Conservation (phyloP, 2,329 filamentous ascomycete genomes). For the Verticillium klebahnii region DNA sequence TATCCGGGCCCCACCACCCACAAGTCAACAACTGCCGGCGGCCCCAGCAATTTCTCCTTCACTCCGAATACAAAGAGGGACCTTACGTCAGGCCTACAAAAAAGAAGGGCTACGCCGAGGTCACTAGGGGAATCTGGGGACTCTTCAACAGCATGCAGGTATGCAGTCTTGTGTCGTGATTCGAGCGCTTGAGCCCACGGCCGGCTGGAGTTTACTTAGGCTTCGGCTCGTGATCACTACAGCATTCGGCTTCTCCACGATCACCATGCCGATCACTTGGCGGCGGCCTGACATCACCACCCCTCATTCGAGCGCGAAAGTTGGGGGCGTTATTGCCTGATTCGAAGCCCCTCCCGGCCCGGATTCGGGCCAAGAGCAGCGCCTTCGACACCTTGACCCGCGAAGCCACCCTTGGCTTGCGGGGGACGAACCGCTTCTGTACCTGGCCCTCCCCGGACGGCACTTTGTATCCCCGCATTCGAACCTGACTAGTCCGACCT, state of each 20-base stretch:
- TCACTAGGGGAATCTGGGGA: not conserved
- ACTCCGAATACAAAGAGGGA: not conserved
- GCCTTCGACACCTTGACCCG: not conserved
- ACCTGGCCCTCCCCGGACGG: not conserved
- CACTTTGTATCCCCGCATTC: not conserved
- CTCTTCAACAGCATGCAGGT: not conserved
- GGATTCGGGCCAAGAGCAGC: not conserved
- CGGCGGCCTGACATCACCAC: not conserved
- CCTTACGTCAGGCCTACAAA: not conserved
- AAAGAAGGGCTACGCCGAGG: not conserved
- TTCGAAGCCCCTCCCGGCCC: not conserved
- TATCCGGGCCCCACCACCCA: not conserved
- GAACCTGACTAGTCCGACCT: not conserved
- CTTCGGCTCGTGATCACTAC: not conserved
- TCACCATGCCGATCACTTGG: constrained; percentile 1
- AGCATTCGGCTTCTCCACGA: not conserved
- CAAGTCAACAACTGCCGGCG: not conserved
- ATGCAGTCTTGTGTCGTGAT: not conserved
- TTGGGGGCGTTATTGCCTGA: not conserved
- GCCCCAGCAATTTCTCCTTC: not conserved
- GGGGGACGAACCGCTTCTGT: not conserved
- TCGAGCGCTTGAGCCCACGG: not conserved
- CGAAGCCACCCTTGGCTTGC: not conserved
- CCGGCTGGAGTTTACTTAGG: not conserved
- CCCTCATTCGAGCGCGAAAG: not conserved